Conservation (phyloP, 148 eudicot species). For the Vaccinium darrowii region DNA sequence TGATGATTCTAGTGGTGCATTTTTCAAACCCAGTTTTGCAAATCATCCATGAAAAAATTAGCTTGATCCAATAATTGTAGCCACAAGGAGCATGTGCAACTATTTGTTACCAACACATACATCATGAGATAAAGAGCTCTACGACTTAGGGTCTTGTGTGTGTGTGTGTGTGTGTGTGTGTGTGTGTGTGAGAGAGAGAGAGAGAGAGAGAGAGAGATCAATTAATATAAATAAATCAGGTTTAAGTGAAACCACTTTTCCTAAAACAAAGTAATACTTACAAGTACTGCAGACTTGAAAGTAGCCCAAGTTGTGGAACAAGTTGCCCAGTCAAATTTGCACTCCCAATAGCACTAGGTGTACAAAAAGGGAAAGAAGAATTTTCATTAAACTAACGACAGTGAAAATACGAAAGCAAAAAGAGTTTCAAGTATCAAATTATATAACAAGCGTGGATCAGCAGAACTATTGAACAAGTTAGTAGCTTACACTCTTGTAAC, state of each 20-base stretch:
- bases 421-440: not conserved
- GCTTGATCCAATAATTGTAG: not conserved
- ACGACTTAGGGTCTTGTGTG: not conserved
- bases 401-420: not conserved
- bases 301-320: constrained; percentile 77
- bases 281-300: constrained; percentile 68
- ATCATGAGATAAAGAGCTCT: not conserved
- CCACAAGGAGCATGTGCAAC: not conserved
- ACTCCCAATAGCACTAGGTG: constrained; percentile 69
- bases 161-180: no score
- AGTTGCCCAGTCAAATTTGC: constrained; percentile 73
- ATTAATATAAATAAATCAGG: not conserved
- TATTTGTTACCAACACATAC: not conserved
- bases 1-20: not conserved
- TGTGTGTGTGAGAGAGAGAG: no score
- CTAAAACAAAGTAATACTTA: constrained; percentile 37
- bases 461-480: not conserved
- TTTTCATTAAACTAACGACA: not conserved
- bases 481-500: constrained; percentile 76
- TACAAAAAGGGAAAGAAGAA: constrained; percentile 11
- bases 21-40: not conserved
- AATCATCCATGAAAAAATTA: not conserved
- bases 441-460: not conserved
- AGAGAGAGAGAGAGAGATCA: not conserved
- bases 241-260: not conserved